Evolutionary conservation across 257 asterid genomes (phyloP).

Genomic region (Perilla frutescens): DNA sequence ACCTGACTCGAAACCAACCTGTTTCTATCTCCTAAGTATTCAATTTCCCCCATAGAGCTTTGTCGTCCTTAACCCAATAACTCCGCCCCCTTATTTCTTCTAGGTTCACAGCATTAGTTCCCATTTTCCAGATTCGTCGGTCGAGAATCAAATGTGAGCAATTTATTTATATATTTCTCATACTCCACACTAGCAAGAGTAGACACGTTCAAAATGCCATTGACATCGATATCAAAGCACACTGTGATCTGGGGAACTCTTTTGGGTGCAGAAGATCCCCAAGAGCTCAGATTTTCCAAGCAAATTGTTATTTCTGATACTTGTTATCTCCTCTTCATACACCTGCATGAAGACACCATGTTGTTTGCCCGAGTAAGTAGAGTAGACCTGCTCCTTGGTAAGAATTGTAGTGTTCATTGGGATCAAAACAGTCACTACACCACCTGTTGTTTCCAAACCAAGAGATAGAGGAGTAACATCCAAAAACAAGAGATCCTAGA

Average conservation of each 20-base stretch:
- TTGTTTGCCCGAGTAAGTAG: slow-evolving; percentile 63
- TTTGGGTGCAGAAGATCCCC: slow-evolving; percentile 68
- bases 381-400: slow-evolving; percentile 63
- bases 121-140: too few species aligned
- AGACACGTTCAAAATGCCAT: slow-evolving; percentile 66
- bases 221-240: slow-evolving; percentile 68
- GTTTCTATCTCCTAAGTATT: too few species aligned
- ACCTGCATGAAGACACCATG: slow-evolving; percentile 69
- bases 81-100: too few species aligned
- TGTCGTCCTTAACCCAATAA: too few species aligned
- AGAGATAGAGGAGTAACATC: slow-evolving; percentile 70
- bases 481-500: slow-evolving; percentile 62
- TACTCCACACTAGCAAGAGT: slow-evolving; percentile 25
- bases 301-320: slow-evolving; percentile 63
- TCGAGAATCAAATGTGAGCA: too few species aligned
- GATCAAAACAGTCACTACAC: slow-evolving; percentile 64
- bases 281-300: slow-evolving; percentile 63
- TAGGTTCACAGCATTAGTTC: too few species aligned
- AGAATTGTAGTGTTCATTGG: slow-evolving; percentile 64
- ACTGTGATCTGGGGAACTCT: slow-evolving; percentile 67
- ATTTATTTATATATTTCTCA: too few species aligned
- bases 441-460: slow-evolving; percentile 67
- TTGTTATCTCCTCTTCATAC: slow-evolving; percentile 63
- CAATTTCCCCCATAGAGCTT: too few species aligned
- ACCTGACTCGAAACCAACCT: too few species aligned